Percentiles rank a stretch among this genome's conserved stretches.
Conservation (phyloP, 2,329 filamentous ascomycete genomes). For the Calcarisporium arbuscula region DNA sequence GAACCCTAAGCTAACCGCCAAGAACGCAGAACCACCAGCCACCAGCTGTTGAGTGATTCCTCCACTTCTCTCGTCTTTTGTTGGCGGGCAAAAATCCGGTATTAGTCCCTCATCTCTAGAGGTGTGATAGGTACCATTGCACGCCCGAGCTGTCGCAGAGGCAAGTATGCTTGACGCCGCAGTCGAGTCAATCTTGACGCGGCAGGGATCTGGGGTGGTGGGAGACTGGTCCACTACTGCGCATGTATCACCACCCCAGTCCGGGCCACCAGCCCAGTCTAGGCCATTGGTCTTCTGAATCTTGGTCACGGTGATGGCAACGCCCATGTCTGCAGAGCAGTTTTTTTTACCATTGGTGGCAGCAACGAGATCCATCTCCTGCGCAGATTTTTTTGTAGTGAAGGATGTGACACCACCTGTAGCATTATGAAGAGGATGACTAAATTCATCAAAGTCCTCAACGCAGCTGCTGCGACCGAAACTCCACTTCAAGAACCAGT, state of each 20-base stretch:
- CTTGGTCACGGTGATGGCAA: neutral
- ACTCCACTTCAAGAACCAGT: neutral
- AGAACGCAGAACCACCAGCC: too few relatives aligned
- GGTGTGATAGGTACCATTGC: too few relatives aligned
- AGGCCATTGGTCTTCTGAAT: too few relatives aligned
- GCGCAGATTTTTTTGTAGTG: constrained; percentile 1
- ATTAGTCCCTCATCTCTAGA: too few relatives aligned
- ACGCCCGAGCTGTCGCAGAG: too few relatives aligned
- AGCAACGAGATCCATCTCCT: constrained; percentile 1
- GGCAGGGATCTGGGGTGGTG: neutral
- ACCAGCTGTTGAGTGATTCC: too few relatives aligned
- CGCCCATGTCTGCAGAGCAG: too few relatives aligned
- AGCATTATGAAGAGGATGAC: too few relatives aligned
- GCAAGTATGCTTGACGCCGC: constrained; percentile 4
- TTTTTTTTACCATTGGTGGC: neutral
- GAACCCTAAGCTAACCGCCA: too few relatives aligned
- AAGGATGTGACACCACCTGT: neutral
- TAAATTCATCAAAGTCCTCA: neutral
- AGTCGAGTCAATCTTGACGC: constrained; percentile 1
- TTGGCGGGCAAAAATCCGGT: too few relatives aligned
- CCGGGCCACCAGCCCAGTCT: neutral
- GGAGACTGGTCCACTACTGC: neutral
- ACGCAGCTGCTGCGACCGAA: neutral
- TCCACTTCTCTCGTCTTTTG: too few relatives aligned
- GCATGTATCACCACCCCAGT: neutral